phyloP scores from a whole-genome alignment of 2,329 filamentous ascomycete genomes.

The Cordyceps farinosa region DNA sequence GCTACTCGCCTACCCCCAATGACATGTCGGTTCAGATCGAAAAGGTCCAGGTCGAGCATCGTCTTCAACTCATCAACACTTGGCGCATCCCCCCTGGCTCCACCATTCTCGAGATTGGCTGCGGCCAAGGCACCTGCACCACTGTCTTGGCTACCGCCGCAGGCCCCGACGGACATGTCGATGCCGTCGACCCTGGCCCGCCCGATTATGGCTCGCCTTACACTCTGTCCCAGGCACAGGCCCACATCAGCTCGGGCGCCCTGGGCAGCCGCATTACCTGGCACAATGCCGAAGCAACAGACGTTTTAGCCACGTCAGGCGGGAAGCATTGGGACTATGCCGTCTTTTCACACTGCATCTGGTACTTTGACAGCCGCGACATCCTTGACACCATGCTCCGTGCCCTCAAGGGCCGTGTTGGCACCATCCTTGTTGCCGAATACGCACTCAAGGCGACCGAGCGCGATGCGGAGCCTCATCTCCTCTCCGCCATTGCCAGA shows the following conservation, averaged over 20 bases:
- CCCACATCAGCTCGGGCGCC: slow-evolving; percentile 37
- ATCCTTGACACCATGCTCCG: slow-evolving; percentile 25
- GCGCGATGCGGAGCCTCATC: slow-evolving; percentile 42
- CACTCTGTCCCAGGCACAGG: slow-evolving; percentile 48
- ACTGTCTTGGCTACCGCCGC: slow-evolving; percentile 48
- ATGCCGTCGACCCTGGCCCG: slow-evolving; percentile 50
- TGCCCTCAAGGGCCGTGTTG: slow-evolving; percentile 23
- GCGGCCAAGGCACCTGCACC: slow-evolving; percentile 58
- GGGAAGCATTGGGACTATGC: slow-evolving; percentile 39
- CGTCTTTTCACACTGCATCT: slow-evolving; percentile 50
- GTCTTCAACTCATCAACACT: slow-evolving; percentile 32
- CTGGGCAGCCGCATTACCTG: slow-evolving; percentile 43
- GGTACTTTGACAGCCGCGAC: slow-evolving; percentile 46
- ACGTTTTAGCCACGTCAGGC: slow-evolving; percentile 31
- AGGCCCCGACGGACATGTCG: slow-evolving; percentile 41
- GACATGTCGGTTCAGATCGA: slow-evolving; percentile 21
- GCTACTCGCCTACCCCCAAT: slow-evolving; percentile 13
- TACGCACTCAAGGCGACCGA: slow-evolving; percentile 34
- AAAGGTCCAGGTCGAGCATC: slow-evolving; percentile 32
- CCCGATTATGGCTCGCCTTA: slow-evolving; percentile 48
- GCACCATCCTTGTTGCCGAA: slow-evolving; percentile 26
- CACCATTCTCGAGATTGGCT: slow-evolving; percentile 54
- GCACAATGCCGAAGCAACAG: slow-evolving; percentile 35
- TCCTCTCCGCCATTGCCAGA: slow-evolving; percentile 47
- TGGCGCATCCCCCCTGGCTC: slow-evolving; percentile 38